phyloP scores from a whole-genome alignment of 2,329 filamentous ascomycete species.

The Ophiocordyceps robertsii region DNA sequence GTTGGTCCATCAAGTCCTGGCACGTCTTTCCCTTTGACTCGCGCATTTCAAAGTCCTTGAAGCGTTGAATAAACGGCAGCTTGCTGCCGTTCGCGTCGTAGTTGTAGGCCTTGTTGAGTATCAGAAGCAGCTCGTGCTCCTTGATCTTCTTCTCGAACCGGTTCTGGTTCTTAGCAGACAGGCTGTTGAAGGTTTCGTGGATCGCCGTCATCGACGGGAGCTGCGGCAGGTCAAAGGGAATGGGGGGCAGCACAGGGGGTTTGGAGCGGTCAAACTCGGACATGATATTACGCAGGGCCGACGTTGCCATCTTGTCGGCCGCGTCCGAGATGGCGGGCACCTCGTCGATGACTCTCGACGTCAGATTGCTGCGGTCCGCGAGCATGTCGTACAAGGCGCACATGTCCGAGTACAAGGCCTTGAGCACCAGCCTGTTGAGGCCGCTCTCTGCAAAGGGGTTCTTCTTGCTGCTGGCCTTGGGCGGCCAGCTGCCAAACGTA shows the following conservation, averaged over 20 bases:
- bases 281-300: constrained; percentile 65
- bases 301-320: constrained; percentile 45
- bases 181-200: constrained; percentile 47
- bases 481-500: constrained; percentile 63
- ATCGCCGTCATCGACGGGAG: constrained; percentile 57
- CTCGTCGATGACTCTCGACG: constrained; percentile 64
- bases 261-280: constrained; percentile 81
- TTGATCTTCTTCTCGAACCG: constrained; percentile 63
- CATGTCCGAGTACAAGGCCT: constrained; percentile 74
- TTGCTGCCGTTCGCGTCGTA: constrained; percentile 48
- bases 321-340: constrained; percentile 40
- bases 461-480: constrained; percentile 84
- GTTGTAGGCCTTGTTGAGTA: constrained; percentile 75
- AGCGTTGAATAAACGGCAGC: constrained; percentile 54
- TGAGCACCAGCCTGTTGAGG: constrained; percentile 71
- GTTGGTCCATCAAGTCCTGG: constrained; percentile 55
- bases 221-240: constrained; percentile 79
- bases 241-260: constrained; percentile 78
- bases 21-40: constrained; percentile 51
- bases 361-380: constrained; percentile 66
- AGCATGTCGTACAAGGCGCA: constrained; percentile 78
- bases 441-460: constrained; percentile 78
- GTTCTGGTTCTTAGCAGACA: constrained; percentile 60
- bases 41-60: constrained; percentile 57
- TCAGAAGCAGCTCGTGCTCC: constrained; percentile 60